phyloP scores from a whole-genome alignment of 116 monocot genomes.

The Trichopus zeylanicus region DNA sequence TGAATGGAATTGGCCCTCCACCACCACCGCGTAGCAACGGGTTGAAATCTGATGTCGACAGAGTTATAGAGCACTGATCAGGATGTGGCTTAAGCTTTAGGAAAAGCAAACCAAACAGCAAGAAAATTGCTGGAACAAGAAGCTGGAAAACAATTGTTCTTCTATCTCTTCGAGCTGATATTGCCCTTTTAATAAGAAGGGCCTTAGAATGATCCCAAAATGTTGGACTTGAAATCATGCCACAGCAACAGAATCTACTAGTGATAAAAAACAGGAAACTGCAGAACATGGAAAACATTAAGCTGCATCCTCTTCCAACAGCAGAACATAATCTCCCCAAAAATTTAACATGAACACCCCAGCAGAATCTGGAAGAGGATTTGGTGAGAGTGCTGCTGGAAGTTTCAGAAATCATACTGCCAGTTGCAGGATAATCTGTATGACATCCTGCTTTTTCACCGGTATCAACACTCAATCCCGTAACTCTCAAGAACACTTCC shows the following conservation, averaged over 20 bases:
- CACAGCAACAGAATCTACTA: constrained; percentile 43
- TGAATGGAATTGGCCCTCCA: constrained; percentile 89
- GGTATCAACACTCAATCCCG: constrained; percentile 37
- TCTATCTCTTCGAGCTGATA: constrained; percentile 70
- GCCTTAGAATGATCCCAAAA: constrained; percentile 80
- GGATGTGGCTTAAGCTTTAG: constrained; percentile 84
- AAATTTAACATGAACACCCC: constrained; percentile 15
- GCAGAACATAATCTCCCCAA: constrained; percentile 27
- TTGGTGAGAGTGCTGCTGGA: constrained; percentile 13
- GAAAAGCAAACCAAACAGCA: constrained; percentile 71
- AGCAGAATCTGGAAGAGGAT: constrained; percentile 13
- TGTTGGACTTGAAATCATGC: constrained; percentile 33
- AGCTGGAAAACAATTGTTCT: constrained; percentile 83
- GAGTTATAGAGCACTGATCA: constrained; percentile 59
- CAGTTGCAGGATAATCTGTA: constrained; percentile 10
- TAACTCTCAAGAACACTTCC: constrained; percentile 86
- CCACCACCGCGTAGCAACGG: constrained; percentile 76
- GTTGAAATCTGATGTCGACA: constrained; percentile 87
- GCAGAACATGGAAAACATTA: constrained; percentile 25
- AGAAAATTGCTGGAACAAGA: constrained; percentile 66
- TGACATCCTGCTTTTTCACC: constrained; percentile 19
- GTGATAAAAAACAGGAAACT: constrained; percentile 29
- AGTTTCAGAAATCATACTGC: constrained; percentile 17
- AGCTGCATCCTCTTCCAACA: constrained; percentile 27
- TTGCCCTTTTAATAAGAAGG: constrained; percentile 61